Base-by-base conservation (phyloP, 2,329 filamentous ascomycete genomes). In the Parafenestella ontariensis region DNA sequence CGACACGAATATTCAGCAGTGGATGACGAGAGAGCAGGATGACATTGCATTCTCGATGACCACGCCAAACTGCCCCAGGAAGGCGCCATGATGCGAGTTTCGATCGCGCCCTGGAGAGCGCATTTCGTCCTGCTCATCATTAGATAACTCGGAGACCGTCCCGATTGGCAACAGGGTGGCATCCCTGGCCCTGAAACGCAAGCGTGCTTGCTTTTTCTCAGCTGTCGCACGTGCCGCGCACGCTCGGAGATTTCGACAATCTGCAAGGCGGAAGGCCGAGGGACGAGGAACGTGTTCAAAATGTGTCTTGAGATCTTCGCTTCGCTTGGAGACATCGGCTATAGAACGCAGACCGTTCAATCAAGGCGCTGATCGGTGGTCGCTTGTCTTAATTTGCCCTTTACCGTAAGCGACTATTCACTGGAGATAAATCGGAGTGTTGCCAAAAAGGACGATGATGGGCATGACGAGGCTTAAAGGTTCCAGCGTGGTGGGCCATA, bases 401-500 rank as follows among this genome's bases (percentile, higher is more conserved):
- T 34, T 26, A 42, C 3, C 15, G 15, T 33, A 5, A 21, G 46
- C 43, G 18, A 29, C 31, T 29, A 50, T 37, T 49, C 15, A 41
- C 36, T 46, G 46, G 54, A 37, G 53, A 51, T 54, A 46, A 45
- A 36, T 53, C 52, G 44, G 59, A 56, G 47, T 26, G 18, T 31
- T 29, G 46, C 57, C 60, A 51, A 57, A 56, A 56, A 40, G 45
- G 57, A 55, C 24, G 28, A 45, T 28, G 52, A 59, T 57, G 55
- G 49, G 53, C 55, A 59, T 11, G 54, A 53, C 52, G 55, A 54
- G 46, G 53, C 49, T 54, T 46, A 57, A 62, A 56, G 53, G 63
- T 58, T 65, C 65, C 70, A 68, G 56, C 55, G 39, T 51, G 49
- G 59, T 56, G 65, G 59, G 58, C 44, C 44, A 55, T 52, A 59